Evolutionary conservation across 192 early-diverging fungal species (phyloP).

Genomic region (Gryganskiella cystojenkinii): DNA sequence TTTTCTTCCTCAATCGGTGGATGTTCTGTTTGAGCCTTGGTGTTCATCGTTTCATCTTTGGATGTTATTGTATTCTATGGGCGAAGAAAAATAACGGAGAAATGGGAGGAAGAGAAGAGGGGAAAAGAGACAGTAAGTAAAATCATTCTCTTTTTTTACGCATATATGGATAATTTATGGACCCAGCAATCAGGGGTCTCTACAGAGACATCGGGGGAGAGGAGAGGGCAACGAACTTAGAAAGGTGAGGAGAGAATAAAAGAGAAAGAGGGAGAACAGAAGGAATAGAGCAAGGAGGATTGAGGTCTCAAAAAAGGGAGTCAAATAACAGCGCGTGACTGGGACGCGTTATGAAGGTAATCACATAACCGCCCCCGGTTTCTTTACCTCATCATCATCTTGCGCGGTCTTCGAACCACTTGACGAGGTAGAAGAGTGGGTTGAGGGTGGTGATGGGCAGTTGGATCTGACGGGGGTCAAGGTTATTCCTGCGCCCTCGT

Average conservation of each 20-base stretch:
- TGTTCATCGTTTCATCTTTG: background rate
- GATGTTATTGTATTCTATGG: background rate
- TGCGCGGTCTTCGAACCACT: too few relatives aligned
- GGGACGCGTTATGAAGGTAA: background rate
- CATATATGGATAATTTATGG: background rate
- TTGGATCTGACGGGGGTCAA: too few relatives aligned
- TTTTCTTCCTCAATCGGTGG: too few relatives aligned
- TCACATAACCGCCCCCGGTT: too few relatives aligned
- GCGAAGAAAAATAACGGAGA: background rate
- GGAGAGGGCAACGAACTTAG: background rate
- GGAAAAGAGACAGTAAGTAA: background rate
- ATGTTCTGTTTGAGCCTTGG: background rate
- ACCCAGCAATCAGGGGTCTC: too few relatives aligned
- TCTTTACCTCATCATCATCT: too few relatives aligned
- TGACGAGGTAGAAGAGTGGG: too few relatives aligned
- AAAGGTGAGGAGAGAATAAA: background rate
- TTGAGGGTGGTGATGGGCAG: too few relatives aligned
- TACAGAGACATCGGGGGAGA: too few relatives aligned
- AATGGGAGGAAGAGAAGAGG: background rate
- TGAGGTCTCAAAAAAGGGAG: constrained; percentile 1
- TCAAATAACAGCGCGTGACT: background rate
- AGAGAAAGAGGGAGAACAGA: background rate
- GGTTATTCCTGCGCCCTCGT: too few relatives aligned
- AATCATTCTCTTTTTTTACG: background rate
- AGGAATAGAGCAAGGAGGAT: background rate